Conservation (phyloP, 768 basidiomycete species). For the Amanita rubescens region DNA sequence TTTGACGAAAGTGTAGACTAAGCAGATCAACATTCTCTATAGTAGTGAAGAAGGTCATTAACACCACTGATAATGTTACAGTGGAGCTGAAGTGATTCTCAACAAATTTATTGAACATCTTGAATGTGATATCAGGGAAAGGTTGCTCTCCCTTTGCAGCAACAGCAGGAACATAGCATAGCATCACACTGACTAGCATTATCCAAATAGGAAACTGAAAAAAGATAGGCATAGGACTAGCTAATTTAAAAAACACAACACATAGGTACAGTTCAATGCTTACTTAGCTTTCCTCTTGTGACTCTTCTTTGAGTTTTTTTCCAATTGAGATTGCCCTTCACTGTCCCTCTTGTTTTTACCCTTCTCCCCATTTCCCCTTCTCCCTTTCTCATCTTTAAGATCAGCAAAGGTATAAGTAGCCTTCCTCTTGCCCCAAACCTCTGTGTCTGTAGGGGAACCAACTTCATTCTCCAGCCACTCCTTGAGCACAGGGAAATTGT, state of each 20-base stretch:
- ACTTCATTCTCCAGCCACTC: not conserved
- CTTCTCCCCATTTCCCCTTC: not conserved
- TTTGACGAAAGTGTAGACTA: not conserved
- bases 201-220: not conserved
- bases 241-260: not conserved
- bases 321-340: not conserved
- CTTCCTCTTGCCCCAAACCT: not conserved
- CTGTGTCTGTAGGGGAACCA: not conserved
- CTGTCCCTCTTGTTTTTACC: not conserved
- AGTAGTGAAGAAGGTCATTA: not conserved
- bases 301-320: not conserved
- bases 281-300: not conserved
- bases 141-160: not conserved
- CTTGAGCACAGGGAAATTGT: not conserved
- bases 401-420: not conserved
- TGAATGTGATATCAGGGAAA: not conserved
- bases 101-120: not conserved
- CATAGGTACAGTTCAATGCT: not conserved
- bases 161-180: not conserved
- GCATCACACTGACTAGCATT: not conserved
- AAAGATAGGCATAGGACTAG: not conserved
- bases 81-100: not conserved
- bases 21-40: not conserved
- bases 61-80: not conserved
- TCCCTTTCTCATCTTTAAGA: not conserved